Evolutionary conservation across 768 basidiomycete species (phyloP).

Genomic region (Arthromyces matolae): DNA sequence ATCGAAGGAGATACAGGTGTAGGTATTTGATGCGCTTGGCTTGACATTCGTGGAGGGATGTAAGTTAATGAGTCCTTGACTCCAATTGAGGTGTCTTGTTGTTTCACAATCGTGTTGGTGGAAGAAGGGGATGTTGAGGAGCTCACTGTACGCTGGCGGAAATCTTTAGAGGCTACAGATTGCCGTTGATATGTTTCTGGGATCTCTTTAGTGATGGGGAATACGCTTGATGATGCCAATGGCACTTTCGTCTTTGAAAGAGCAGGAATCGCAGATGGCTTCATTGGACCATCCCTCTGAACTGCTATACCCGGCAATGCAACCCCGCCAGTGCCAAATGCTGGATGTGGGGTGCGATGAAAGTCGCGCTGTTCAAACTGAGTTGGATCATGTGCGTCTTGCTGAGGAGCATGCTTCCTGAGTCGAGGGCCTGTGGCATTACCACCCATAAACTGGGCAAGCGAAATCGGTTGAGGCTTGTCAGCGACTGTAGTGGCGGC

Average conservation of each 20-base stretch:
- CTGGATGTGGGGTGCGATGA: conserved; percentile 59
- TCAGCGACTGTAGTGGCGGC: conserved; percentile 17
- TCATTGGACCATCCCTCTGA: conserved; percentile 10
- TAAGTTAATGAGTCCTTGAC: conserved; percentile 4
- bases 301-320: conserved; percentile 71
- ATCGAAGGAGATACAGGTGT: conserved; percentile 15
- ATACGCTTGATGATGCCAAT: not conserved
- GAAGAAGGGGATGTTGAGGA: conserved; percentile 13
- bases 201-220: not conserved
- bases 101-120: no score
- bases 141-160: conserved; percentile 41
- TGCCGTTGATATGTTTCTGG: conserved; percentile 1
- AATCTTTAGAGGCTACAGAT: not conserved
- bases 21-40: conserved; percentile 7
- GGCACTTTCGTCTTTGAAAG: conserved; percentile 2
- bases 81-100: no score
- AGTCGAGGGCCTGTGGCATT: conserved; percentile 71
- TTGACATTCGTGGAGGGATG: not conserved
- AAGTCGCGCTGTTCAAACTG: conserved; percentile 61
- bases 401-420: conserved; percentile 69
- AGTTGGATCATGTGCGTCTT: conserved; percentile 59
- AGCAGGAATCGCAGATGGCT: conserved; percentile 9
- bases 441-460: conserved; percentile 82
- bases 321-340: conserved; percentile 72
- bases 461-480: conserved; percentile 51